Conservation (phyloP, 208 protist species). For the Leptomonas seymouri region DNA sequence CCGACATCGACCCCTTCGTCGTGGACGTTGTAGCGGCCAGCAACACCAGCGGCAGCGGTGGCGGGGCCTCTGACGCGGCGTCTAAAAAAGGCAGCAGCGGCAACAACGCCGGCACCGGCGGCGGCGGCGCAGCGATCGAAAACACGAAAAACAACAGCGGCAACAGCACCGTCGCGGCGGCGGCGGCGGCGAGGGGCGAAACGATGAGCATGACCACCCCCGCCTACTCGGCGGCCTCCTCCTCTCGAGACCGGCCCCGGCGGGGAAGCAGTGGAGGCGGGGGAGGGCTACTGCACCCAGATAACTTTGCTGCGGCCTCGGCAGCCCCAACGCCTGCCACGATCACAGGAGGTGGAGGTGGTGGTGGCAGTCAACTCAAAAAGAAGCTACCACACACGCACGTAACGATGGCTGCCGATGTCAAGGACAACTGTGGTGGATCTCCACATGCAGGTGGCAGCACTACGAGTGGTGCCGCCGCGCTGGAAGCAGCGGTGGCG, state of each 20-base stretch:
- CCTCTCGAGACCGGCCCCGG: constrained; percentile 18
- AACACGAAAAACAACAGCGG: neutral
- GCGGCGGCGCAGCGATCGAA: neutral
- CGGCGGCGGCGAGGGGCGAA: neutral
- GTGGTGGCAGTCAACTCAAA: constrained; percentile 15
- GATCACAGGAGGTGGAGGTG: neutral
- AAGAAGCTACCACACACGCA: constrained; percentile 28
- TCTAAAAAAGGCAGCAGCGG: constrained; percentile 10
- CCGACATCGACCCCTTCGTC: constrained; percentile 66
- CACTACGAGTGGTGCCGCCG: neutral
- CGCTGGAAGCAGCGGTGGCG: neutral
- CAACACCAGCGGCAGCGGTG: neutral
- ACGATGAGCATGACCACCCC: neutral
- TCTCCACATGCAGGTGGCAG: constrained; percentile 2
- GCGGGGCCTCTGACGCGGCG: constrained; percentile 2
- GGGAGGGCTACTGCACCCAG: constrained; percentile 7
- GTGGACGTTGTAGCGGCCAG: constrained; percentile 39
- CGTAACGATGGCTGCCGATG: constrained; percentile 24
- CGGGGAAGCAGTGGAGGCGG: constrained; percentile 4
- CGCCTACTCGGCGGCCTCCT: neutral
- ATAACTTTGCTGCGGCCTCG: neutral
- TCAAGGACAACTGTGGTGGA: constrained; percentile 6
- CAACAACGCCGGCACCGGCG: constrained; percentile 17
- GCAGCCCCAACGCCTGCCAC: neutral
- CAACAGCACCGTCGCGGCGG: constrained; percentile 4